These are phyloP conservation scores for Phialophora macrospora DNA, from an alignment of 2,329 filamentous ascomycete species.

Conservation along the genomic window DNA sequence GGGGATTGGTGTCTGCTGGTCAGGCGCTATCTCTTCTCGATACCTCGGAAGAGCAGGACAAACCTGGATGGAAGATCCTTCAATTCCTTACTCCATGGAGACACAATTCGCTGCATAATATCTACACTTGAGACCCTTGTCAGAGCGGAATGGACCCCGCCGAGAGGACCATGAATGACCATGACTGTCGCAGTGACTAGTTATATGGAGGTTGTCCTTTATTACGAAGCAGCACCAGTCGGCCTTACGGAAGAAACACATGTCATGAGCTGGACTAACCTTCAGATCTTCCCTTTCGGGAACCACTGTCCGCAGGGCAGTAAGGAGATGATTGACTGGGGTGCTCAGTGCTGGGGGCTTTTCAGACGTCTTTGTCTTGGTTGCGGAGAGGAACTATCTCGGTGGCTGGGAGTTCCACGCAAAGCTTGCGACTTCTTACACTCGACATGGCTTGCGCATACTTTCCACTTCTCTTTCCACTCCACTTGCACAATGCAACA, in stretches of 20 bases:
- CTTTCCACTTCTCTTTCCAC: background rate
- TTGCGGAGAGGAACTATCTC: background rate
- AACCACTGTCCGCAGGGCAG: background rate
- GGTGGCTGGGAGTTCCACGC: background rate
- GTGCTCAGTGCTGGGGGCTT: background rate
- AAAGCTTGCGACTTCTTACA: background rate
- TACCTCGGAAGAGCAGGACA: background rate
- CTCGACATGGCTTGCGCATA: background rate
- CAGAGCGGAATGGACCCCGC: background rate
- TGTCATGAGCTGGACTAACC: background rate
- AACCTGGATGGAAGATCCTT: background rate
- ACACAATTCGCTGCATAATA: background rate
- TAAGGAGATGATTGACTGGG: background rate
- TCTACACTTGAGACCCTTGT: background rate
- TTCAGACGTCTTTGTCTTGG: background rate
- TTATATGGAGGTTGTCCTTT: background rate
- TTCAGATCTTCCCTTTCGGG: background rate
- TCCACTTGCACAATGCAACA: background rate
- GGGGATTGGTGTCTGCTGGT: slow-evolving; percentile 22
- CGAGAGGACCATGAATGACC: background rate
- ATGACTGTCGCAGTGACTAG: background rate
- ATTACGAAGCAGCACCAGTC: background rate
- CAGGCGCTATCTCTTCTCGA: slow-evolving; percentile 5
- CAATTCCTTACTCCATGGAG: background rate
- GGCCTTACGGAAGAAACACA: background rate